Percentiles rank a stretch among this genome's conserved stretches.
phyloP scores from a whole-genome alignment of 306 rosid species.

The Malus asiatica region DNA sequence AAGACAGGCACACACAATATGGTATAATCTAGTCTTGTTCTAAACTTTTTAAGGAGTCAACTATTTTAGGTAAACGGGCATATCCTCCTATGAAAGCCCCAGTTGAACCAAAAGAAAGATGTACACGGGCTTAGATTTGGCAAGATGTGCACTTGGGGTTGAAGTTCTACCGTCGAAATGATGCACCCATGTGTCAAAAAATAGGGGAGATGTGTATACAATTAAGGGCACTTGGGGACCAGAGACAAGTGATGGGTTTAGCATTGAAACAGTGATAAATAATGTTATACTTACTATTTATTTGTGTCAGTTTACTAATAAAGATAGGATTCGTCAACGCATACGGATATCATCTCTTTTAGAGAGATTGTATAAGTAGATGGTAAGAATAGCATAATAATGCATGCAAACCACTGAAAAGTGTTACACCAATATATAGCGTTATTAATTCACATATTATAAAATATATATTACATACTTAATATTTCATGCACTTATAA shows the following conservation, averaged over 20 bases:
- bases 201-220: background rate
- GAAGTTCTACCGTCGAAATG: background rate
- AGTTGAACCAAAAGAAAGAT: constrained; percentile 4
- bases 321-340: too few species aligned
- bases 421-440: rapidly evolving
- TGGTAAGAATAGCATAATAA: background rate
- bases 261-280: background rate
- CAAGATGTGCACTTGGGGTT: constrained; percentile 32
- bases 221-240: constrained; percentile 34
- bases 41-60: constrained; percentile 5
- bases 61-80: background rate
- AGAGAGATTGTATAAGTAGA: too few species aligned
- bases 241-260: background rate
- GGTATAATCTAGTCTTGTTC: background rate
- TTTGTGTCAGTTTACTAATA: too few species aligned
- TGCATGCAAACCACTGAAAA: background rate
- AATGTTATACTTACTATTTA: too few species aligned
- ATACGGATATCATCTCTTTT: too few species aligned
- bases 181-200: constrained; percentile 11
- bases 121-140: constrained; percentile 25
- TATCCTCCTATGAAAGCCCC: background rate
- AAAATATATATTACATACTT: too few species aligned
- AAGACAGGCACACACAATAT: background rate
- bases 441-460: too few species aligned
- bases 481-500: background rate